Evolutionary conservation across 192 early-diverging fungal genomes (phyloP).

Genomic region (Backusella psychrophila): DNA sequence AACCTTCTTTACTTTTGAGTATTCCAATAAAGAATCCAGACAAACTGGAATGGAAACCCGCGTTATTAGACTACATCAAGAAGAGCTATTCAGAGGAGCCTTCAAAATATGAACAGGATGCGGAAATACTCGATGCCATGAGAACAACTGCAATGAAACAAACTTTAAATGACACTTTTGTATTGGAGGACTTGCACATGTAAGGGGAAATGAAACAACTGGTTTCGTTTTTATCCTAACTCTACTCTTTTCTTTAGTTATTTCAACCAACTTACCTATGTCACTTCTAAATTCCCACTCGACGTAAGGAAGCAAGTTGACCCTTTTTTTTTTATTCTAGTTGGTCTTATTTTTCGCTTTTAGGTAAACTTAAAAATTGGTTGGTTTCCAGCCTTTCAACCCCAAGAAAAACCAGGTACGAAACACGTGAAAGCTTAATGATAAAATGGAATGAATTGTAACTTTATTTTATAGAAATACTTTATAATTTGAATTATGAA

Average conservation of each 20-base stretch:
- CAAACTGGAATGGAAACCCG: conserved; percentile 11
- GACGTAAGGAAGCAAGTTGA: conserved; percentile 57
- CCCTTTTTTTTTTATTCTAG: background rate
- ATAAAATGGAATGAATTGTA: background rate
- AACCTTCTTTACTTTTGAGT: background rate
- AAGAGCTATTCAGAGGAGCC: conserved; percentile 22
- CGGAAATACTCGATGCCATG: conserved; percentile 5
- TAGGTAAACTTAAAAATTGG: conserved; percentile 65
- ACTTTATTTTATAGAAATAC: conserved; percentile 2
- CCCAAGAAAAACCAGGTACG: conserved; percentile 52
- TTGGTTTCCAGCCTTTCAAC: conserved; percentile 63
- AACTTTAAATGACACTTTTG: background rate
- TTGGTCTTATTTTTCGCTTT: background rate
- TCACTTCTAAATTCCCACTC: conserved; percentile 83
- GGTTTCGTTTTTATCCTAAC: background rate
- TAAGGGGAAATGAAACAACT: background rate
- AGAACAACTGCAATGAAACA: conserved; percentile 8
- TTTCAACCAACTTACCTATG: conserved; percentile 78
- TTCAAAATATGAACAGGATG: conserved; percentile 12
- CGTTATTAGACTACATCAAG: conserved; percentile 16
- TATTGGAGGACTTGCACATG: conserved; percentile 13
- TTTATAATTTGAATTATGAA: conserved; percentile 76
- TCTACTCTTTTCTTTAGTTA: conserved; percentile 50
- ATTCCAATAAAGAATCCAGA: conserved; percentile 10
- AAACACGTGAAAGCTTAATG: background rate